Evolutionary conservation across 345 rosid species (phyloP).

Genomic region (Laguncularia racemosa): DNA sequence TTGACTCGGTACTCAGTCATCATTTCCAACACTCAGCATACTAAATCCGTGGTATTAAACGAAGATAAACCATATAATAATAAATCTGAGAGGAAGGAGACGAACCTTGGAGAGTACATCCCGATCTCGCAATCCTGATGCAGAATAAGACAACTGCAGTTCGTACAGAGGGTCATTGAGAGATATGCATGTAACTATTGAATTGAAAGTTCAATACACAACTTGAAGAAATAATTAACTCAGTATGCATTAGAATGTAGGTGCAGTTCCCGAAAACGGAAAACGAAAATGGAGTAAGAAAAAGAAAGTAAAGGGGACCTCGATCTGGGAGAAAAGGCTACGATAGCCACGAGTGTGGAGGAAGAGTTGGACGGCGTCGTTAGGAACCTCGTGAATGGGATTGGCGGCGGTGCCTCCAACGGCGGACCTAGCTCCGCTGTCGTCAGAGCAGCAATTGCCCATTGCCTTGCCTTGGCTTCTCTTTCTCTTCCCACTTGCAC

Average conservation of each 20-base stretch:
- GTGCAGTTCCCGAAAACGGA: too few species aligned
- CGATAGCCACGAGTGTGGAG: conserved; percentile 62
- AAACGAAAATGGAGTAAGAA: too few species aligned
- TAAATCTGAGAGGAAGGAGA: neutral
- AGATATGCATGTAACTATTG: conserved; percentile 2
- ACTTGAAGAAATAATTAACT: neutral
- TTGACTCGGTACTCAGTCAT: too few species aligned
- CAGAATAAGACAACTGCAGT: conserved; percentile 78
- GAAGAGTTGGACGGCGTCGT: conserved; percentile 67
- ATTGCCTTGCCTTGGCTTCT: conserved; percentile 10
- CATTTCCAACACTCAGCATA: neutral
- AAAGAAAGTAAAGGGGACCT: conserved; percentile 33
- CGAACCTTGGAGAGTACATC: conserved; percentile 81
- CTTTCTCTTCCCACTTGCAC: too few species aligned
- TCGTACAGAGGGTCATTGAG: neutral
- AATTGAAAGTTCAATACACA: conserved; percentile 5
- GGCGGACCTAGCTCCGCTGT: conserved; percentile 50
- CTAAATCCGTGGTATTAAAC: too few species aligned
- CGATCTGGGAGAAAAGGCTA: conserved; percentile 75
- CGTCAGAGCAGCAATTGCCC: conserved; percentile 91
- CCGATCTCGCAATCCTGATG: conserved; percentile 59
- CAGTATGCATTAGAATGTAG: too few species aligned
- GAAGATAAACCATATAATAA: neutral
- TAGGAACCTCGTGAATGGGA: conserved; percentile 20
- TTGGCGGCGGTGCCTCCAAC: conserved; percentile 50